Conservation (phyloP, 805 yeast species). For the Barnettozyma pratensis region DNA sequence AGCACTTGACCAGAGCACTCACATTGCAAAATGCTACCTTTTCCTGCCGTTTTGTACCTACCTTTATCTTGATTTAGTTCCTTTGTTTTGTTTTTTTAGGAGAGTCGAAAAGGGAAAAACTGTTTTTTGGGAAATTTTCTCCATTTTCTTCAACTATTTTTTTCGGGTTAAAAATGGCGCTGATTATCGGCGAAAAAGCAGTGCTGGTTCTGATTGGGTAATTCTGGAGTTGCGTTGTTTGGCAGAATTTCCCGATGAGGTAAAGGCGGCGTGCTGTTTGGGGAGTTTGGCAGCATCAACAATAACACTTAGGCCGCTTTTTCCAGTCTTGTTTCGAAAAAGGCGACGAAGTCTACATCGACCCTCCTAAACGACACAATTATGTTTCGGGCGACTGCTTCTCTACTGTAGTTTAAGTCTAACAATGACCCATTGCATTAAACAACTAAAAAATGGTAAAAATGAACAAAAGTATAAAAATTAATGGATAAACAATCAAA, state of each 20-base stretch:
- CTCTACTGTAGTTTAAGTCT: not conserved
- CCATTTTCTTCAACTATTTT: constrained; percentile 1
- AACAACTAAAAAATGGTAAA: not conserved
- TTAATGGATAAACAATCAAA: not conserved
- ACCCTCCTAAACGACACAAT: too few species aligned
- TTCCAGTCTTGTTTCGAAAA: too few species aligned
- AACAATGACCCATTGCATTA: not conserved
- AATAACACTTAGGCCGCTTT: too few species aligned
- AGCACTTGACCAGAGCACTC: not conserved
- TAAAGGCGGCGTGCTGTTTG: too few species aligned
- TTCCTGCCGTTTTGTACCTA: not conserved
- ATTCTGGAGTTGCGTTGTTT: not conserved
- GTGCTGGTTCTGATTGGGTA: not conserved
- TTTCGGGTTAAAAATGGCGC: not conserved
- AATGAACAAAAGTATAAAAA: not conserved
- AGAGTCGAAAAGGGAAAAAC: constrained; percentile 8
- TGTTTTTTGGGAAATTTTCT: constrained; percentile 6
- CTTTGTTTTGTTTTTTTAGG: constrained; percentile 1
- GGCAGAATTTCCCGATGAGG: not conserved
- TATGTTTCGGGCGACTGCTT: too few species aligned
- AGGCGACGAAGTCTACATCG: too few species aligned
- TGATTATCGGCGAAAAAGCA: not conserved
- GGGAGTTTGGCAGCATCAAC: too few species aligned
- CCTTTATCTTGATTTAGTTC: not conserved
- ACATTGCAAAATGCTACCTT: not conserved